These are phyloP conservation scores for Isabelozyma rhagii DNA, from an alignment of 805 yeast species.

Conservation along the genomic window DNA sequence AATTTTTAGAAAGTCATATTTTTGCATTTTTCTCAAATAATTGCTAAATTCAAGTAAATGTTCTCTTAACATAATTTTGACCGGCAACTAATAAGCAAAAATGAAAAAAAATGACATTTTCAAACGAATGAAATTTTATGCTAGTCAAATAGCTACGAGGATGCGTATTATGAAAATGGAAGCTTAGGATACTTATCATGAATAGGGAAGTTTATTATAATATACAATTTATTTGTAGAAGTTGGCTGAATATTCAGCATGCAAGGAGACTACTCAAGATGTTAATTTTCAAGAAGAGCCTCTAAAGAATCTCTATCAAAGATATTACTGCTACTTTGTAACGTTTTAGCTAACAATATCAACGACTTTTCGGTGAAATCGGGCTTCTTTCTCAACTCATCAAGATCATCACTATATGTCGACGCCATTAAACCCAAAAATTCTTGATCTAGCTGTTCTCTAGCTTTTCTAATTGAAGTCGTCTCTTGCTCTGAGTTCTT, in stretches of 20 bases:
- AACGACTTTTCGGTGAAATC: constrained; percentile 60
- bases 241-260: not conserved
- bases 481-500: constrained; percentile 11
- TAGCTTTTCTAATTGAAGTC: constrained; percentile 22
- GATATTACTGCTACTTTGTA: constrained; percentile 57
- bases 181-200: too few species aligned
- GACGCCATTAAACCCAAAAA: constrained; percentile 55
- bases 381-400: constrained; percentile 56
- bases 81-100: too few species aligned
- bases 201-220: too few species aligned
- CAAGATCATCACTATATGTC: constrained; percentile 60
- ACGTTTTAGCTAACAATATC: constrained; percentile 51
- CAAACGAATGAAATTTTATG: too few species aligned
- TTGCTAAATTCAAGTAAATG: too few species aligned
- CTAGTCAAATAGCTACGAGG: too few species aligned
- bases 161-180: too few species aligned
- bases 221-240: not conserved
- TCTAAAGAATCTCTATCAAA: constrained; percentile 52
- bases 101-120: too few species aligned
- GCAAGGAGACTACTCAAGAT: not conserved
- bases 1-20: too few species aligned
- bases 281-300: constrained; percentile 10
- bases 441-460: constrained; percentile 43
- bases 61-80: too few species aligned
- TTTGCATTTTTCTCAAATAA: too few species aligned